Conservation (phyloP, 306 rosid species). For the Purshia tridentata region DNA sequence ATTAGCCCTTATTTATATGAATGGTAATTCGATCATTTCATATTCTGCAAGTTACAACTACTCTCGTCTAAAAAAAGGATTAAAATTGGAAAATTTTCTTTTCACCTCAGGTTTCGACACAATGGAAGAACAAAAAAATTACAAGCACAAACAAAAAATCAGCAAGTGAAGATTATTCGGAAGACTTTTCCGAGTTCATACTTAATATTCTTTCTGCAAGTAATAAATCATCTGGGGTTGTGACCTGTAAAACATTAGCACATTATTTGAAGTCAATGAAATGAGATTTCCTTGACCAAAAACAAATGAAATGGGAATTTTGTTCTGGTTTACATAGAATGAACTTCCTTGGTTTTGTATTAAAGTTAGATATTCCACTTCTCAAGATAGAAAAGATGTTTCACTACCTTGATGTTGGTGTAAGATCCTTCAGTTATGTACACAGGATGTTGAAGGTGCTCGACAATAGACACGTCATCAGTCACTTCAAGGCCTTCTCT, state of each 20-base stretch:
- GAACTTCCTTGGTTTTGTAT: background rate
- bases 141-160: background rate
- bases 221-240: conserved; percentile 90
- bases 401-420: conserved; percentile 88
- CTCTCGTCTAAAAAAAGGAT: no score
- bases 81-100: background rate
- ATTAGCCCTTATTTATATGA: no score
- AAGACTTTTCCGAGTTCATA: conserved; percentile 35
- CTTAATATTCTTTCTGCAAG: conserved; percentile 87
- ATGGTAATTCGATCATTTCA: no score
- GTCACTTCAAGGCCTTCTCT: conserved; percentile 95
- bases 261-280: background rate
- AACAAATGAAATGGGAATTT: no score
- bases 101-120: no score
- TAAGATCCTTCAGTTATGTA: conserved; percentile 87
- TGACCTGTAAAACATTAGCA: conserved; percentile 58
- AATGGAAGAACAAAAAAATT: background rate
- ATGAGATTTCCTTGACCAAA: no score
- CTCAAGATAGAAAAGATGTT: background rate
- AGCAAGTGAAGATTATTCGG: background rate
- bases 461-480: conserved; percentile 91
- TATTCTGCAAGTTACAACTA: no score
- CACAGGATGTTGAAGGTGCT: conserved; percentile 83
- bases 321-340: background rate
- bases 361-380: background rate